Percentiles rank a stretch among this genome's conserved stretches.
Conservation (phyloP, 768 basidiomycete genomes). For the Lactarius vividus region DNA sequence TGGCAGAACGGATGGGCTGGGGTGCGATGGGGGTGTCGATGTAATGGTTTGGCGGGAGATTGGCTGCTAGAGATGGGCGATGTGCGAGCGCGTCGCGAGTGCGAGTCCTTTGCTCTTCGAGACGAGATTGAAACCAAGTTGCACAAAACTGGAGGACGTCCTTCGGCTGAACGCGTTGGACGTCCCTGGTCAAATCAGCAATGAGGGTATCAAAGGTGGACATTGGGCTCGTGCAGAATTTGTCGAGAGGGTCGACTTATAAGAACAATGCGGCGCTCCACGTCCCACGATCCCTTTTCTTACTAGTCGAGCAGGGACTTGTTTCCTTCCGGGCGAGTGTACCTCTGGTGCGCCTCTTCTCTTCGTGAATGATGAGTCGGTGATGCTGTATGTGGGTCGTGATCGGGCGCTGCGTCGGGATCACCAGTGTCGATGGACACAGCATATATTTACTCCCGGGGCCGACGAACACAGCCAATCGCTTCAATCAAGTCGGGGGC, state of each 20-base stretch:
- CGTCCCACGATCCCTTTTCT: background rate
- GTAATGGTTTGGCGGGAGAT: conserved; percentile 58
- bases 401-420: background rate
- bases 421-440: background rate
- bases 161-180: conserved; percentile 79
- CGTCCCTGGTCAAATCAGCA: conserved; percentile 82
- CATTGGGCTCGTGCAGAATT: conserved; percentile 34
- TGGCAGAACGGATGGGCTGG: conserved; percentile 39
- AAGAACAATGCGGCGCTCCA: background rate
- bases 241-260: background rate
- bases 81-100: conserved; percentile 63
- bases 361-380: background rate
- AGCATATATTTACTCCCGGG: background rate
- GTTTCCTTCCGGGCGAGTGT: background rate
- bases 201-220: conserved; percentile 84
- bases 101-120: conserved; percentile 80
- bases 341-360: background rate
- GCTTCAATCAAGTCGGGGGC: background rate
- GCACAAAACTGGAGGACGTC: conserved; percentile 92
- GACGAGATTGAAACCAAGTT: conserved; percentile 88
- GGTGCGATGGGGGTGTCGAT: conserved; percentile 45
- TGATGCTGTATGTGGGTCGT: background rate
- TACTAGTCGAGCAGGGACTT: background rate
- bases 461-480: too few species aligned
- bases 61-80: conserved; percentile 48